Percentiles rank a stretch among this genome's conserved stretches.
Conservation (phyloP, 208 protist species). For the Trypanosoma lewisi region DNA sequence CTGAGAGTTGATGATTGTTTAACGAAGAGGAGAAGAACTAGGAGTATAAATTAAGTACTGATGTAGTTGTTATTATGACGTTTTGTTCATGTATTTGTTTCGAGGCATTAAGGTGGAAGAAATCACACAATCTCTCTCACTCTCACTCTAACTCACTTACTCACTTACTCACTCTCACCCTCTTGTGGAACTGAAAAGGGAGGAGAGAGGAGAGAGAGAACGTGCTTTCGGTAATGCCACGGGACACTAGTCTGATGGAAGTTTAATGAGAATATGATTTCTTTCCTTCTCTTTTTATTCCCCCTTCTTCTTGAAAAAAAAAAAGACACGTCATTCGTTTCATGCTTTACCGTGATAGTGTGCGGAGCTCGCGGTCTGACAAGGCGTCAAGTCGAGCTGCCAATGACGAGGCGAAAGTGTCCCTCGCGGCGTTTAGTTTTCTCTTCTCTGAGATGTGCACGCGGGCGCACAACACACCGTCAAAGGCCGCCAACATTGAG, state of each 20-base stretch:
- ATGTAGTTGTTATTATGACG: no score
- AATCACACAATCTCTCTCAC: no score
- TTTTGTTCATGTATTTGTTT: not conserved
- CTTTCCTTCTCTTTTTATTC: not conserved
- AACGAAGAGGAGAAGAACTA: not conserved
- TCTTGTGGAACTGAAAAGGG: no score
- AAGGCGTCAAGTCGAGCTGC: constrained; percentile 5
- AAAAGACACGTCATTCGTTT: not conserved
- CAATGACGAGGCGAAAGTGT: constrained; percentile 52
- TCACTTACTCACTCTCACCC: no score
- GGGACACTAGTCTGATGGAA: no score
- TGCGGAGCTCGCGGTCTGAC: constrained; percentile 24
- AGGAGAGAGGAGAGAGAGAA: no score
- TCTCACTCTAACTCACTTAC: no score
- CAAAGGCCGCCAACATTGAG: constrained; percentile 70
- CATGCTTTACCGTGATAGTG: constrained; percentile 31
- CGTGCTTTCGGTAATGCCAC: no score
- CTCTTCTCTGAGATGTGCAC: constrained; percentile 85
- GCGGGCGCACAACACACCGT: constrained; percentile 69
- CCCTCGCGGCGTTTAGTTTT: constrained; percentile 81
- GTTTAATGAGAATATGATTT: no score
- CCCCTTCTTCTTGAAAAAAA: not conserved
- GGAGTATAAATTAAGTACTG: not conserved
- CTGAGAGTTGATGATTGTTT: not conserved
- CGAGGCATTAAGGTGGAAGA: not conserved